phyloP scores from a whole-genome alignment of 2,329 filamentous ascomycete species.

The Apiospora marii region DNA sequence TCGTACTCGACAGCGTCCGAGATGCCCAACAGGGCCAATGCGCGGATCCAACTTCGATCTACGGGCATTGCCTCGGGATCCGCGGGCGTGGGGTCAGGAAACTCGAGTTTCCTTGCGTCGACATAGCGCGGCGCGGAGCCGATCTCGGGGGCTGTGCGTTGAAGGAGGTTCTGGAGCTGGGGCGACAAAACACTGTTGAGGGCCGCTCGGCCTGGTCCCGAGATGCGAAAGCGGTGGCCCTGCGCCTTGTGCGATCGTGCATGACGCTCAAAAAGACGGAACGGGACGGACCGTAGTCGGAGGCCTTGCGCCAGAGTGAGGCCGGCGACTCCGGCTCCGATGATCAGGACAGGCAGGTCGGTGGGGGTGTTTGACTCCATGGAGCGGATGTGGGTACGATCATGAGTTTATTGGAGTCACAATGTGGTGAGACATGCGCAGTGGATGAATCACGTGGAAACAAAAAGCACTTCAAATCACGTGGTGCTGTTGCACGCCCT shows the following conservation, averaged over 20 bases:
- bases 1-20: conserved; percentile 41
- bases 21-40: conserved; percentile 36
- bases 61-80: conserved; percentile 35
- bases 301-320: conserved; percentile 47
- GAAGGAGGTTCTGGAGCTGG: conserved; percentile 33
- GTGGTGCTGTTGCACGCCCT: neutral
- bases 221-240: conserved; percentile 43
- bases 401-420: neutral
- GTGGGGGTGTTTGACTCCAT: neutral
- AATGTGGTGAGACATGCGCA: neutral
- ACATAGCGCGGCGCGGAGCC: conserved; percentile 39
- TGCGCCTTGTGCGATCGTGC: conserved; percentile 34
- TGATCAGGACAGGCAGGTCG: conserved; percentile 44
- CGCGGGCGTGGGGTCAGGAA: conserved; percentile 30
- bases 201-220: conserved; percentile 35
- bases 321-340: conserved; percentile 54
- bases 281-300: conserved; percentile 39
- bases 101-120: conserved; percentile 36
- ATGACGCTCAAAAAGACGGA: conserved; percentile 41
- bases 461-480: neutral
- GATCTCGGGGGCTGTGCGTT: conserved; percentile 34
- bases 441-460: neutral
- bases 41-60: conserved; percentile 43
- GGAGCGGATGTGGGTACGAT: neutral
- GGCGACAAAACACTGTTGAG: conserved; percentile 38